Base-by-base conservation (phyloP, 2,329 filamentous ascomycete genomes). In the Corynespora cassiicola region DNA sequence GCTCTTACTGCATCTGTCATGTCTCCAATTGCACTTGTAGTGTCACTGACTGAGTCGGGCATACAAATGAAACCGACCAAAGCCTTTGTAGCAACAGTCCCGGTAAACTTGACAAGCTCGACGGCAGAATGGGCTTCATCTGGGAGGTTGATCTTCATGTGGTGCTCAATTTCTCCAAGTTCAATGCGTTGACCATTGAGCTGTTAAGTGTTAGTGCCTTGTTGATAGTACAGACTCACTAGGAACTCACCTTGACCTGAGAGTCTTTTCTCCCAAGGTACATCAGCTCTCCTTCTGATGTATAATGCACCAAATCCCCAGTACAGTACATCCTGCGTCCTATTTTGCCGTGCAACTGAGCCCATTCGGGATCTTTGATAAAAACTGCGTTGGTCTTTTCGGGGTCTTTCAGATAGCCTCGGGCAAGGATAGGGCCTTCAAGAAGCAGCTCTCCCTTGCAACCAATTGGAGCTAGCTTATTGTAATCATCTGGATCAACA, bases 101-200 rank as follows among this genome's bases (percentile, higher is more conserved):
- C 54, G 5, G 45, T 29, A 30, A 62, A 57, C 23, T 56, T 58
- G 21, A 65, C 67, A 0, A 75, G 51, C 30, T 75, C 73, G n/a
- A 74, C 72, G 1, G 69, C 71, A 3, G 69, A 70, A 28, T 73
- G 68, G 4, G 65, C 65, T 8, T 61, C 55, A 3, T 53, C 30
- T 4, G 68, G 61, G 5, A 71, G 59, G 20, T 66, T 63, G 7
- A 63, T 52, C 16, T 65, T 56, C 21, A 72, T 62, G 31, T 73
- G 69, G 36, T 73, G 66, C 39, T 75, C 72, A 30, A 75, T 71
- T 41, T 75, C 72, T 10, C 67, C 72, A 6, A 75, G 52, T 40
- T 75, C 73, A 28, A 75, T 69, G 0, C 73, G 67, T 40, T 72
- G 68, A 3, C 73, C 73, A 20, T 72, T 69, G 24, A 75, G 54